Evolutionary conservation across 1,284 basidiomycete species (phyloP).

Genomic region (Ustilago xerochloae): DNA sequence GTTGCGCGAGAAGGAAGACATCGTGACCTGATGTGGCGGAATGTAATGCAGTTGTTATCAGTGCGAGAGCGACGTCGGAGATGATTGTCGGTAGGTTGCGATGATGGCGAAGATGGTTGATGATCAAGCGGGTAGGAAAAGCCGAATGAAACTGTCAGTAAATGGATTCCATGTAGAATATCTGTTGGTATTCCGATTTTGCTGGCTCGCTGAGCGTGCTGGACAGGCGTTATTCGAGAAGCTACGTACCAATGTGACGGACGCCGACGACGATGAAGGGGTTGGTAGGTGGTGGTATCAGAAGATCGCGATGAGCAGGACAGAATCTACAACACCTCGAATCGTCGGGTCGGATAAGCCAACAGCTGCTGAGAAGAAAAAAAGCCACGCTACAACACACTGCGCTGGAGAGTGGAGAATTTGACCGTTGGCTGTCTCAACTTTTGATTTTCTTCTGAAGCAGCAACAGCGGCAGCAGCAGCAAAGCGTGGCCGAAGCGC

Average conservation of each 20-base stretch:
- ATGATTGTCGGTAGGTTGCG: background rate
- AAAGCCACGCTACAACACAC: background rate
- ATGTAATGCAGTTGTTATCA: too few relatives aligned
- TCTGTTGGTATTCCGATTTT: too few relatives aligned
- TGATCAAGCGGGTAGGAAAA: too few relatives aligned
- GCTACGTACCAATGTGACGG: constrained; percentile 7
- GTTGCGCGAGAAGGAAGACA: constrained; percentile 47
- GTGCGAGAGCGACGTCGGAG: background rate
- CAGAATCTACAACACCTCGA: background rate
- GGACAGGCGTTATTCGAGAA: too few relatives aligned
- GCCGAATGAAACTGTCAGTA: too few relatives aligned
- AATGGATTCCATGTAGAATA: too few relatives aligned
- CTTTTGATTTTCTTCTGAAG: background rate
- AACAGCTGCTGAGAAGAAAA: background rate
- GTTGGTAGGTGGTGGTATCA: background rate
- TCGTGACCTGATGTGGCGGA: constrained; percentile 14
- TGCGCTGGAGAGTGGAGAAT: background rate
- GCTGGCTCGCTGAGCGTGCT: too few relatives aligned
- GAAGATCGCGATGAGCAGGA: background rate
- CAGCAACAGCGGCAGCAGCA: background rate
- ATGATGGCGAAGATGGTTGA: background rate
- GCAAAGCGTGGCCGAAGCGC: constrained; percentile 1
- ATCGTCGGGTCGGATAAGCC: background rate
- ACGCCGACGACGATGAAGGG: constrained; percentile 11
- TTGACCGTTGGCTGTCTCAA: constrained; percentile 4